Conservation (phyloP, 108 stramenopile genomes). For the Nitzschia inconspicua region DNA sequence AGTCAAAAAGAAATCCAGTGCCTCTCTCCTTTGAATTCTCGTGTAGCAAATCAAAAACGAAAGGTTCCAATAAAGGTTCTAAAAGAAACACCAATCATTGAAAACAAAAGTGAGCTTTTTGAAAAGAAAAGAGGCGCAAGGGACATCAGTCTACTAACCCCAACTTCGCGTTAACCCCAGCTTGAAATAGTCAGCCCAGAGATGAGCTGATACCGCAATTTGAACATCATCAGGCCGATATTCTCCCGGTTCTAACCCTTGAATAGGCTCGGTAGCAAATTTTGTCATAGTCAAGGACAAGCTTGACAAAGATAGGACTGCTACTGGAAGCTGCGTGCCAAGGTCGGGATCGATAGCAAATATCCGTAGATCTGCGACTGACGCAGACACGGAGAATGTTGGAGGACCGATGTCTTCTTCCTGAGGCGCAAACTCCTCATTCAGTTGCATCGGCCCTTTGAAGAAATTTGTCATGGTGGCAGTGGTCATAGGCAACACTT, state of each 20-base stretch:
- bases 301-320: slow-evolving; percentile 44
- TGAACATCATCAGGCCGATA: slow-evolving; percentile 42
- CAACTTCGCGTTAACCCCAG: slow-evolving; percentile 88
- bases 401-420: slow-evolving; percentile 19
- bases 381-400: slow-evolving; percentile 49
- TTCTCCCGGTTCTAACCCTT: slow-evolving; percentile 14
- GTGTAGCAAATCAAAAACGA: slow-evolving; percentile 52
- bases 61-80: slow-evolving; percentile 91
- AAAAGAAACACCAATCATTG: too few species aligned
- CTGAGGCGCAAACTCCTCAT: slow-evolving; percentile 11
- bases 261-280: slow-evolving; percentile 30
- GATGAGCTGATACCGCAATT: slow-evolving; percentile 26
- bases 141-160: too few species aligned
- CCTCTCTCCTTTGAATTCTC: slow-evolving; percentile 65
- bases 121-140: too few species aligned
- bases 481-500: slow-evolving; percentile 48
- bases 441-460: slow-evolving; percentile 17
- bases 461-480: slow-evolving; percentile 27
- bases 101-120: too few species aligned
- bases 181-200: slow-evolving; percentile 95
- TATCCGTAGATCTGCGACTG: slow-evolving; percentile 46
- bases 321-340: slow-evolving; percentile 57
- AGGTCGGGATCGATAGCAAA: slow-evolving; percentile 77
- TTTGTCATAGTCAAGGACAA: slow-evolving; percentile 46
- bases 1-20: slow-evolving; percentile 58